Evolutionary conservation across 768 basidiomycete genomes (phyloP).

Genomic region (Termitomyces sp.): DNA sequence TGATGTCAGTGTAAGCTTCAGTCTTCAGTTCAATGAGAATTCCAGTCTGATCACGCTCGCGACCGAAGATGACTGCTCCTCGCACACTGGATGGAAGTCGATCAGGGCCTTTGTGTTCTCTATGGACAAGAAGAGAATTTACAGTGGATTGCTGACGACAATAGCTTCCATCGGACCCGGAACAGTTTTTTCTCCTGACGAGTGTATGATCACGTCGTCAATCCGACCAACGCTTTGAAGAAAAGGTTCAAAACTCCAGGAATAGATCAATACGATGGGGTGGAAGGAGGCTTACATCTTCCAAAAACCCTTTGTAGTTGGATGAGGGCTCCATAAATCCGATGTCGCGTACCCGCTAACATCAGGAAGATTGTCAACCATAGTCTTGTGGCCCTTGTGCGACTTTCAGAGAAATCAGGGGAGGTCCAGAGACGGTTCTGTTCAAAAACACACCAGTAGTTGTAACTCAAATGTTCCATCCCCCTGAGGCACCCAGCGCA

Average conservation of each 20-base stretch:
- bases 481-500: conserved; percentile 27
- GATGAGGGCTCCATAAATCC: conserved; percentile 3
- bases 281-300: neutral
- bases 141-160: conserved; percentile 14
- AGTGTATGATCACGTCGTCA: conserved; percentile 31
- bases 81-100: neutral
- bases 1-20: conserved; percentile 14
- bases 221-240: conserved; percentile 29
- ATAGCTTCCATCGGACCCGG: conserved; percentile 26
- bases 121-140: neutral
- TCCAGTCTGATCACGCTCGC: conserved; percentile 21
- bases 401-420: neutral
- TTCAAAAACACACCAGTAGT: conserved; percentile 20
- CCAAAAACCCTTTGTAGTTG: conserved; percentile 3
- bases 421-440: no score
- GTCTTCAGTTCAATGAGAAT: conserved; percentile 17
- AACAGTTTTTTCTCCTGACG: conserved; percentile 30
- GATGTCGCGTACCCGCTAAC: conserved; percentile 3
- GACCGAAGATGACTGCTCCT: conserved; percentile 32
- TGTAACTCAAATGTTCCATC: conserved; percentile 34
- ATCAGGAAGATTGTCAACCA: conserved; percentile 2
- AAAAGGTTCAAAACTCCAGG: neutral
- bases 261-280: neutral
- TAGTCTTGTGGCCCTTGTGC: neutral
- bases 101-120: neutral